Conservation (phyloP, 2,329 filamentous ascomycete species). For the Penicillium psychrosexuale region DNA sequence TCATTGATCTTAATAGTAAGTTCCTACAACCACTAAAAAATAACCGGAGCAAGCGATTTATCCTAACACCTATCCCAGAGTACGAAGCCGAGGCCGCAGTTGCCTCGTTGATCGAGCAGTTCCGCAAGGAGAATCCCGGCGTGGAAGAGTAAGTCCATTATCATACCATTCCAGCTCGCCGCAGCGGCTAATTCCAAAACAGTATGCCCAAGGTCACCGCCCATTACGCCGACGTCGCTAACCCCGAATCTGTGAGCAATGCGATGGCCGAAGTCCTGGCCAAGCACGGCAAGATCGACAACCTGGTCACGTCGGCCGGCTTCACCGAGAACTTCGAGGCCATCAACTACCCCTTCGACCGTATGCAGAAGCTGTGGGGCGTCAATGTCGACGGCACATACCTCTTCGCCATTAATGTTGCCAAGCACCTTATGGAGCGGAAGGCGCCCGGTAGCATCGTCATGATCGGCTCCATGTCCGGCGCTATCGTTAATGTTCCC, state of each 20-base stretch:
- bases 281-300: slow-evolving; percentile 78
- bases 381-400: slow-evolving; percentile 95
- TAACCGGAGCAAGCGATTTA: not conserved
- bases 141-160: slow-evolving; percentile 57
- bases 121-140: slow-evolving; percentile 75
- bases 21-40: slow-evolving; percentile 17
- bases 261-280: slow-evolving; percentile 68
- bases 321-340: slow-evolving; percentile 97
- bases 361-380: slow-evolving; percentile 88
- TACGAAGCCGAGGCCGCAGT: slow-evolving; percentile 81
- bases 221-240: slow-evolving; percentile 84
- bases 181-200: not conserved
- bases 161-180: not conserved
- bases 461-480: slow-evolving; percentile 94
- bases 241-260: slow-evolving; percentile 71
- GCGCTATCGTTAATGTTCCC: slow-evolving; percentile 88
- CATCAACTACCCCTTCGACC: slow-evolving; percentile 83
- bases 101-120: slow-evolving; percentile 67
- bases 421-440: slow-evolving; percentile 82
- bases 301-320: slow-evolving; percentile 91
- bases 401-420: slow-evolving; percentile 78
- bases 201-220: slow-evolving; percentile 80
- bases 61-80: slow-evolving; percentile 50
- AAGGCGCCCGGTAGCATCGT: slow-evolving; percentile 80
- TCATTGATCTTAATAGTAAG: slow-evolving; percentile 90